Evolutionary conservation across 768 basidiomycete species (phyloP).

Genomic region (Mycena sanguinolenta): DNA sequence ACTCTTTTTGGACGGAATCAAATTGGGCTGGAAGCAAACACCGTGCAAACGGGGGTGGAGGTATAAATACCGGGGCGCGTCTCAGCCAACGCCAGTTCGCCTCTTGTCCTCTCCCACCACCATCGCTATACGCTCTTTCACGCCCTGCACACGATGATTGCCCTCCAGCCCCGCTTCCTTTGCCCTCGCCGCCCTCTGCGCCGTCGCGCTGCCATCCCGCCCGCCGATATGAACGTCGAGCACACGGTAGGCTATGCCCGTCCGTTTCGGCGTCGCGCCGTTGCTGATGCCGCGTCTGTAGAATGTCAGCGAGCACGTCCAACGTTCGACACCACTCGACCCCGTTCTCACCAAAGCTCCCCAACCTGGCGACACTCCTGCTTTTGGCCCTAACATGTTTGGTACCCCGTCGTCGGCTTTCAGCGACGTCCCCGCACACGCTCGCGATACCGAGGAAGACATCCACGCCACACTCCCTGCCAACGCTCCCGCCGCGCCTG

Average conservation of each 20-base stretch:
- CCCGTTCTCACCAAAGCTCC: too few relatives aligned
- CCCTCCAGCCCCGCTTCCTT: constrained; percentile 31
- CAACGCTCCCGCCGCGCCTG: neutral
- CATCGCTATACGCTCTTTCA: constrained; percentile 9
- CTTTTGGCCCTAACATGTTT: neutral
- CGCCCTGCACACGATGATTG: constrained; percentile 26
- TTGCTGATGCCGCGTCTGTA: constrained; percentile 23
- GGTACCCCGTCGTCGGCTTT: too few relatives aligned
- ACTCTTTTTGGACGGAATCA: too few relatives aligned
- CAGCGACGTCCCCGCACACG: too few relatives aligned
- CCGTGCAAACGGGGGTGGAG: neutral
- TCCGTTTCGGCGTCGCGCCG: neutral
- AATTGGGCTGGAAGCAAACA: too few relatives aligned
- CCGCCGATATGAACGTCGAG: too few relatives aligned
- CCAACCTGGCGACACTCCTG: too few relatives aligned
- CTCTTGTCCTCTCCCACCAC: constrained; percentile 18
- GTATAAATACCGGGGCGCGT: constrained; percentile 3
- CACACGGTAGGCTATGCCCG: neutral
- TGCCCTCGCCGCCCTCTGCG: constrained; percentile 29
- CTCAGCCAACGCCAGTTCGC: neutral
- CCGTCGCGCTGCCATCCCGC: constrained; percentile 10
- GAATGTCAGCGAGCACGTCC: too few relatives aligned
- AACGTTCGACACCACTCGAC: too few relatives aligned
- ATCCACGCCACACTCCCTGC: neutral
- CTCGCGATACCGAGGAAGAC: neutral